Conservation (phyloP, 2,329 filamentous ascomycete genomes). For the Paraphaeosphaeria sporulosa region DNA sequence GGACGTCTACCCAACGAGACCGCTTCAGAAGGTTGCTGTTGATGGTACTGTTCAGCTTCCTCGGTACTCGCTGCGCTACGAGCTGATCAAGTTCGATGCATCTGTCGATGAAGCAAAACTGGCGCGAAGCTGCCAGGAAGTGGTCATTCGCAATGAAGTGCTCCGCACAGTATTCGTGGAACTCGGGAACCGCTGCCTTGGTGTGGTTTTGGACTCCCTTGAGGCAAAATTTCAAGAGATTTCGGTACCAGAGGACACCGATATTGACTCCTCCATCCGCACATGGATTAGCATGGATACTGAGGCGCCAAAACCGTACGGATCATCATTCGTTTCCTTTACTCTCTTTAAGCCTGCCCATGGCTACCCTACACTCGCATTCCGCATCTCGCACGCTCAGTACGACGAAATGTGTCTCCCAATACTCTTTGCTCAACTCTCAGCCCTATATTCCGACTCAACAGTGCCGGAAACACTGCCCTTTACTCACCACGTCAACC, state of each 20-base stretch:
- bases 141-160: constrained; percentile 69
- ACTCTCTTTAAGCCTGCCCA: constrained; percentile 66
- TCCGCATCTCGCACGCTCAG: constrained; percentile 73
- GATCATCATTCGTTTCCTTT: constrained; percentile 54
- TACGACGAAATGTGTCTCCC: constrained; percentile 74
- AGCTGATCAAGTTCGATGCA: constrained; percentile 68
- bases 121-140: constrained; percentile 59
- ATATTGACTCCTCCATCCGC: constrained; percentile 61
- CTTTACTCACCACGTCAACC: constrained; percentile 57
- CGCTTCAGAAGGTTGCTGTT: constrained; percentile 67
- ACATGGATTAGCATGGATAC: constrained; percentile 65
- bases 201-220: constrained; percentile 66
- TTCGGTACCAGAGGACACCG: constrained; percentile 52
- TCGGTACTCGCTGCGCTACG: constrained; percentile 70
- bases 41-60: constrained; percentile 64
- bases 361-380: constrained; percentile 58
- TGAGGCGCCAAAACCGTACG: constrained; percentile 63
- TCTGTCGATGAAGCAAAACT: constrained; percentile 59
- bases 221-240: constrained; percentile 56
- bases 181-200: constrained; percentile 59
- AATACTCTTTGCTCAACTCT: constrained; percentile 67
- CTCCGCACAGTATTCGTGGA: constrained; percentile 70
- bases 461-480: constrained; percentile 43
- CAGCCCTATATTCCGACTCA: constrained; percentile 58
- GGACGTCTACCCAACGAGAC: constrained; percentile 66